Evolutionary conservation across 768 basidiomycete species (phyloP), one percentile per base, ranked within the genome.

Genomic region (Tulasnella sp.): DNA sequence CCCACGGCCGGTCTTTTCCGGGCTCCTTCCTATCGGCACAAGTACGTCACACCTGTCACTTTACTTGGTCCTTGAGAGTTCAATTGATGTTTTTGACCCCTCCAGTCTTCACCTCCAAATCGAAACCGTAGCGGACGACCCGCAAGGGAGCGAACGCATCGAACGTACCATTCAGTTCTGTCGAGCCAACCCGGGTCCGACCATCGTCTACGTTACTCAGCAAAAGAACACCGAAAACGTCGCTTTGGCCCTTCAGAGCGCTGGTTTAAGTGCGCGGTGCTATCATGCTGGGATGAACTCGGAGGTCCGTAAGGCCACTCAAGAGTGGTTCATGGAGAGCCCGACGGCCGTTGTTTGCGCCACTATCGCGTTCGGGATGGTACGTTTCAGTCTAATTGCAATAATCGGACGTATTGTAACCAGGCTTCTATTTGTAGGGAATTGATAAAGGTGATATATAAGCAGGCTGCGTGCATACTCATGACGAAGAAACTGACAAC

Each of bases 321-420:
- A 83, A 70, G 75, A 78, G 11, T 71, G 75, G 34, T 83, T 84
- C 75, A 83, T 84, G 83, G 76, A 76, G 5, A 79, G 80, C 9
- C 77, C 75, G 0, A 78, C 78, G 36, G 79, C 77, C n/a, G 79
- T 84, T n/a, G 82, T 83, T 12, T 80, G 79, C 64, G 81, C 80
- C 5, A 84, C 83, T 0, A 84, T 84, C 37, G 83, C 83, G 0
- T 84, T 84, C 67, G 83, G 83, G 2, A 83, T 84, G 82, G 71
- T 47, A 8, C 64, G 71, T 34, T 14, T 1, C 29, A 29, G 39
- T 26, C 19, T 1, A 19, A 17, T n/a, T 47, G 16, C 16, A 14
- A 37, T 4, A 16, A 9, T 37, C 1, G 11, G 0, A 8, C 22
- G 19, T 59, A n/a, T 2, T 12, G 32, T 9, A 62, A 29, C 11